phyloP scores from a whole-genome alignment of 202 grass and related monocot genomes.

The Setaria italica region DNA sequence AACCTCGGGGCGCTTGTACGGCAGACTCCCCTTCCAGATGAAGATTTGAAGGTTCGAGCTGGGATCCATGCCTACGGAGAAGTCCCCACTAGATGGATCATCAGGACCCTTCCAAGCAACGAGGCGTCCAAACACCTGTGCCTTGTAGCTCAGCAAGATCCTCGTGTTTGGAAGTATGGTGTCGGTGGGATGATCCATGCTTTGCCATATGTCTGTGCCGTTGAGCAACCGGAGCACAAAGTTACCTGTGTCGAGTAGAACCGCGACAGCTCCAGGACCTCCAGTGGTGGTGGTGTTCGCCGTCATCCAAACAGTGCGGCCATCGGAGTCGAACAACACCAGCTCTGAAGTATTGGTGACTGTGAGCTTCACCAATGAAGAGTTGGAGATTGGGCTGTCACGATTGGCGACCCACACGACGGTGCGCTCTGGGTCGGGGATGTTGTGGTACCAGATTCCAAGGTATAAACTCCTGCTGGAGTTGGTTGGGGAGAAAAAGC shows the following conservation, averaged over 20 bases:
- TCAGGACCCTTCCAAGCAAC: slow-evolving; percentile 53
- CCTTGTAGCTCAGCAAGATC: slow-evolving; percentile 13
- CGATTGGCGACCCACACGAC: slow-evolving; percentile 75
- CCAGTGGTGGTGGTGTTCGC: background rate
- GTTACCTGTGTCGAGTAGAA: slow-evolving; percentile 54
- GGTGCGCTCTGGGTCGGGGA: background rate
- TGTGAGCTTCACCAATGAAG: slow-evolving; percentile 10
- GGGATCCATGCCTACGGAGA: slow-evolving; percentile 17
- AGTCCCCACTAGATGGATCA: slow-evolving; percentile 55
- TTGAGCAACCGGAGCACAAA: slow-evolving; percentile 28
- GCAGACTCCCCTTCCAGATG: background rate
- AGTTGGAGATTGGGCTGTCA: slow-evolving; percentile 39
- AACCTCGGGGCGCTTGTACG: background rate
- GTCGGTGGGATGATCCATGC: slow-evolving; percentile 58
- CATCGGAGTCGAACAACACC: slow-evolving; percentile 21
- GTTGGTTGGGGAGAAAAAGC: slow-evolving; percentile 48
- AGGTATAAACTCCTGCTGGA: slow-evolving; percentile 40
- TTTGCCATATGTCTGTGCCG: slow-evolving; percentile 53
- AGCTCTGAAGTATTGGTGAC: slow-evolving; percentile 45
- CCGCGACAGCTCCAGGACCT: background rate
- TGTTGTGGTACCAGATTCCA: slow-evolving; percentile 64
- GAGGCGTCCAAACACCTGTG: background rate
- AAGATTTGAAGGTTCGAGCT: slow-evolving; percentile 47
- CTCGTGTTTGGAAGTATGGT: slow-evolving; percentile 42
- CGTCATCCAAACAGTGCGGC: slow-evolving; percentile 39